Percentiles rank a stretch among this genome's conserved stretches.
phyloP scores from a whole-genome alignment of 2,329 filamentous ascomycete species.

The Aspergillus neotritici region DNA sequence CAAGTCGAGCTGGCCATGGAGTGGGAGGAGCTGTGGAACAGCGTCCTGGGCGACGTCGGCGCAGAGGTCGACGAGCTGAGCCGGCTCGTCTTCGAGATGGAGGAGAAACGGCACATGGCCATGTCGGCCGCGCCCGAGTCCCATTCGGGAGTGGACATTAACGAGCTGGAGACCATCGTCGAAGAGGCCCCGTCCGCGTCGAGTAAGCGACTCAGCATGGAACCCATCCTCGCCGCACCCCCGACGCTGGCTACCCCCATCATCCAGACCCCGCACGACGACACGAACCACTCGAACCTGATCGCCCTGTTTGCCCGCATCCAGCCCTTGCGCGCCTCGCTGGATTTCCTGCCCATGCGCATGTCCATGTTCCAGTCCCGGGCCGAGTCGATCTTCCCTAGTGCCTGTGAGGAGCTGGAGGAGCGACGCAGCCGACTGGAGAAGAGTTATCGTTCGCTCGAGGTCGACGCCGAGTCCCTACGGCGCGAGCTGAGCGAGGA shows the following conservation, averaged over 20 bases:
- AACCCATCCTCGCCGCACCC: slow-evolving; percentile 52
- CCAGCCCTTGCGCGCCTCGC: slow-evolving; percentile 84
- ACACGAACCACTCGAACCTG: slow-evolving; percentile 78
- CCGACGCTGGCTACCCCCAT: slow-evolving; percentile 36
- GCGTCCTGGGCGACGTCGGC: slow-evolving; percentile 86
- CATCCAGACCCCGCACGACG: slow-evolving; percentile 61
- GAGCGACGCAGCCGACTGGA: slow-evolving; percentile 70
- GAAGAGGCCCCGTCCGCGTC: slow-evolving; percentile 66
- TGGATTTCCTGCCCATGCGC: slow-evolving; percentile 95
- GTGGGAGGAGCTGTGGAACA: slow-evolving; percentile 96
- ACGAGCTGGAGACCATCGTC: slow-evolving; percentile 85
- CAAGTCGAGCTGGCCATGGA: slow-evolving; percentile 98
- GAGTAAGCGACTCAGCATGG: slow-evolving; percentile 64
- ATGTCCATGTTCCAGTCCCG: slow-evolving; percentile 77
- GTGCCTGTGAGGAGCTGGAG: slow-evolving; percentile 82
- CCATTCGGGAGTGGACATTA: slow-evolving; percentile 62
- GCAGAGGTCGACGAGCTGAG: slow-evolving; percentile 76
- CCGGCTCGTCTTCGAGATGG: slow-evolving; percentile 91
- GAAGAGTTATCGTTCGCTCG: slow-evolving; percentile 78
- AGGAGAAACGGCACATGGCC: slow-evolving; percentile 80
- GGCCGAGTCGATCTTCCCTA: slow-evolving; percentile 75
- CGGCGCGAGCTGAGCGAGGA: slow-evolving; percentile 90
- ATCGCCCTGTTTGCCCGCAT: slow-evolving; percentile 89
- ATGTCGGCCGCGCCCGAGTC: slow-evolving; percentile 58
- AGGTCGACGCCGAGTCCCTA: slow-evolving; percentile 82